Evolutionary conservation across 1,139 yeast genomes (phyloP).

Genomic region (Suhomyces bribrorum): DNA sequence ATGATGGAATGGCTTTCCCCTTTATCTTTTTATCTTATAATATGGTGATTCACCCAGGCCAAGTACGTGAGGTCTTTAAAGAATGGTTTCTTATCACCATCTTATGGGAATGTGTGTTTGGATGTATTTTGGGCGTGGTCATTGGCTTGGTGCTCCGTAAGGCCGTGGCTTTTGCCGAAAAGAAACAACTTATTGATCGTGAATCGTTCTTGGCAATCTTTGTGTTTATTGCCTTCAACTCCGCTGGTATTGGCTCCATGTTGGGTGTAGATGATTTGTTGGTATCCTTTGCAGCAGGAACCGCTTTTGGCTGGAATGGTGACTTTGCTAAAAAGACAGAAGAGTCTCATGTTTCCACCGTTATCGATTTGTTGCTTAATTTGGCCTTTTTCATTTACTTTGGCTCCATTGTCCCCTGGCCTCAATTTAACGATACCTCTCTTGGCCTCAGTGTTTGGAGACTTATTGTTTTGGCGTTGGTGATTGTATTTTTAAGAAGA

Average conservation of each 20-base stretch:
- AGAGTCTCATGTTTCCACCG: constrained; percentile 90
- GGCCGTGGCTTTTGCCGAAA: constrained; percentile 77
- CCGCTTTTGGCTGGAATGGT: constrained; percentile 97
- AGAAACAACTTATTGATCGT: constrained; percentile 74
- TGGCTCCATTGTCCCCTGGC: constrained; percentile 96
- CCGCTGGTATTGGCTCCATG: constrained; percentile 93
- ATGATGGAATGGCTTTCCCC: constrained; percentile 98
- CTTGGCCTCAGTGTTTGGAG: constrained; percentile 86
- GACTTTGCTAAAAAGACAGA: constrained; percentile 87
- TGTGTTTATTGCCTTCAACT: constrained; percentile 77
- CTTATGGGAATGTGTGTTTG: constrained; percentile 85
- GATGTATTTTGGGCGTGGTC: constrained; percentile 71
- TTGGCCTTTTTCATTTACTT: constrained; percentile 90
- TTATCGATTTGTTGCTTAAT: constrained; percentile 79
- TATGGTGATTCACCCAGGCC: constrained; percentile 64
- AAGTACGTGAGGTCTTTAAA: constrained; percentile 69
- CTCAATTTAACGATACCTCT: constrained; percentile 63
- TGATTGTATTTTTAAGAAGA: constrained; percentile 81
- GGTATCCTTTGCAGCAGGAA: constrained; percentile 93
- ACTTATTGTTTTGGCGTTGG: constrained; percentile 73
- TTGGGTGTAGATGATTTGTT: constrained; percentile 90
- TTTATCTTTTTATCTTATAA: constrained; percentile 78
- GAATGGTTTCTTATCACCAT: constrained; percentile 84
- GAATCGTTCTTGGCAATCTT: constrained; percentile 93
- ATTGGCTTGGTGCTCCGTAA: constrained; percentile 80